These are phyloP conservation scores for Cercospora sp. DNA, from an alignment of 2,329 filamentous ascomycete genomes.

Conservation along the genomic window DNA sequence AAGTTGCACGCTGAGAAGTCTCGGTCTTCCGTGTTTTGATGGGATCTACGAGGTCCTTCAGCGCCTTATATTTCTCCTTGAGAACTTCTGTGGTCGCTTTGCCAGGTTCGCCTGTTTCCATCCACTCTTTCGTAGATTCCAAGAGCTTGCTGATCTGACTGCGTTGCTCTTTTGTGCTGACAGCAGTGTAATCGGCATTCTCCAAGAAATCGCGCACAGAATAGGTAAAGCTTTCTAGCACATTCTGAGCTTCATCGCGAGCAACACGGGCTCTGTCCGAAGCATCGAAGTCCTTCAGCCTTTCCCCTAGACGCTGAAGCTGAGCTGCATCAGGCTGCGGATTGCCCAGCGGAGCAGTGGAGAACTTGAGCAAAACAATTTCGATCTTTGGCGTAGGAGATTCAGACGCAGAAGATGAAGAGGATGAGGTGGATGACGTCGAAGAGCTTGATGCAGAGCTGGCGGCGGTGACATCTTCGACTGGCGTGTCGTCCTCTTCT, in stretches of 20 bases:
- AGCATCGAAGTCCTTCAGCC: slow-evolving; percentile 76
- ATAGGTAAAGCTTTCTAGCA: slow-evolving; percentile 92
- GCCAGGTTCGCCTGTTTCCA: slow-evolving; percentile 70
- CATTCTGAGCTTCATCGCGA: slow-evolving; percentile 85
- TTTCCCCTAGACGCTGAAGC: slow-evolving; percentile 60
- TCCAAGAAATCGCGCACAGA: slow-evolving; percentile 79
- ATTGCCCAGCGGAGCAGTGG: slow-evolving; percentile 49
- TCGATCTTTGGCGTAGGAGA: slow-evolving; percentile 52
- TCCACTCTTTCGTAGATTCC: slow-evolving; percentile 76
- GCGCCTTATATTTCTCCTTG: slow-evolving; percentile 70
- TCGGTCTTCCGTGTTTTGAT: slow-evolving; percentile 76
- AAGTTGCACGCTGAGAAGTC: slow-evolving; percentile 66
- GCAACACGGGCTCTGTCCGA: slow-evolving; percentile 76
- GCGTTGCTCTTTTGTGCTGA: slow-evolving; percentile 69
- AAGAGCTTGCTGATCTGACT: slow-evolving; percentile 66
- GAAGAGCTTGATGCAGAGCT: slow-evolving; percentile 33
- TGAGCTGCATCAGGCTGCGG: slow-evolving; percentile 61
- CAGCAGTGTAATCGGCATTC: slow-evolving; percentile 69
- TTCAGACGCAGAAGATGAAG: slow-evolving; percentile 49
- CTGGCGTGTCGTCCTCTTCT: slow-evolving; percentile 48
- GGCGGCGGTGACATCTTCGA: slow-evolving; percentile 44
- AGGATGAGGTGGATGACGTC: slow-evolving; percentile 37
- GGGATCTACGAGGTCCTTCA: slow-evolving; percentile 76
- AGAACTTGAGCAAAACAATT: slow-evolving; percentile 54
- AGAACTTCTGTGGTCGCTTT: slow-evolving; percentile 74